Percentiles rank a stretch among this genome's conserved stretches.
Evolutionary conservation across 179 eudicot genomes (phyloP).

Genomic region (Corrigiola litoralis): DNA sequence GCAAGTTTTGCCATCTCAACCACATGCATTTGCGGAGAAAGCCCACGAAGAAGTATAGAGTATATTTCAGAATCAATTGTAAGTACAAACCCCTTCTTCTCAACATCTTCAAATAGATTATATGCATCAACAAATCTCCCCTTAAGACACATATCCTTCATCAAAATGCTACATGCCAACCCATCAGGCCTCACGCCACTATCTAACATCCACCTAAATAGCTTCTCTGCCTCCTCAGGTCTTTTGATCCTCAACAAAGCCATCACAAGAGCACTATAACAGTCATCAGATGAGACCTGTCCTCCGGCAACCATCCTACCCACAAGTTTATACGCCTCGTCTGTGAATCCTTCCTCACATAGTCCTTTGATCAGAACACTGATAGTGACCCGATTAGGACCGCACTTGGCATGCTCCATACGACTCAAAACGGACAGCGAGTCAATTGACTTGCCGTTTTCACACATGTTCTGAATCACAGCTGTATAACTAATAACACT

Average conservation of each 20-base stretch:
- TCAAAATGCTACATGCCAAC: slow-evolving; percentile 46
- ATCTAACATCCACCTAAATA: slow-evolving; percentile 56
- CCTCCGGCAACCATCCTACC: slow-evolving; percentile 40
- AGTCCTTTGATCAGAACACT: slow-evolving; percentile 55
- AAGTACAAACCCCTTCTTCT: slow-evolving; percentile 34
- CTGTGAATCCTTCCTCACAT: slow-evolving; percentile 45
- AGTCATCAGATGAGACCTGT: slow-evolving; percentile 34
- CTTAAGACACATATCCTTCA: slow-evolving; percentile 39
- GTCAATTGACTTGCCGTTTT: slow-evolving; percentile 47
- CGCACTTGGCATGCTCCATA: slow-evolving; percentile 40
- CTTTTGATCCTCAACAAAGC: slow-evolving; percentile 40
- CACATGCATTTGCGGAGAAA: slow-evolving; percentile 35
- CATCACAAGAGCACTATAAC: slow-evolving; percentile 59
- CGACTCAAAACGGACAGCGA: slow-evolving; percentile 57
- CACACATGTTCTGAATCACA: slow-evolving; percentile 54
- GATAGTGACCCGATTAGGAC: slow-evolving; percentile 62
- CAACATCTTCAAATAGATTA: slow-evolving; percentile 39
- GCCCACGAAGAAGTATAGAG: slow-evolving; percentile 54
- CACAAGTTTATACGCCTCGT: slow-evolving; percentile 49
- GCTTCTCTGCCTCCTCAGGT: slow-evolving; percentile 51
- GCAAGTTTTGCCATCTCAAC: slow-evolving; percentile 47
- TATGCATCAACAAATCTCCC: slow-evolving; percentile 62
- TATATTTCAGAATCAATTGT: slow-evolving; percentile 59
- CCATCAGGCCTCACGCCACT: slow-evolving; percentile 53
- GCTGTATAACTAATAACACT: slow-evolving; percentile 68